A percentile compares a stretch with the other conserved stretches of the same genome.
phyloP scores from a whole-genome alignment of 768 basidiomycete species.

The Leccinum arenicola region DNA sequence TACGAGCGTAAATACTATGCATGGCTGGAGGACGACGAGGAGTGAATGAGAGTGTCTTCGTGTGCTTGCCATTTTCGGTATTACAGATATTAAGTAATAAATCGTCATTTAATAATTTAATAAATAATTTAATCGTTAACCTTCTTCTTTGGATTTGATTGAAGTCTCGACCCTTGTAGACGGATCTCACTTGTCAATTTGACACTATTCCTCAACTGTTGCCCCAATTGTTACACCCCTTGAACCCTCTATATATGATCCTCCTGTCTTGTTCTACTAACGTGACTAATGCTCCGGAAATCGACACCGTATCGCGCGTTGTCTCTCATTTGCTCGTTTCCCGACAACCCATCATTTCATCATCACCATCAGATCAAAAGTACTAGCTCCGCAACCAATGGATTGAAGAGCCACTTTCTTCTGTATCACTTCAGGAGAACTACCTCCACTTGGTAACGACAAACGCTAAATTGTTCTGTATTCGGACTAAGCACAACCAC shows the following conservation, averaged over 20 bases:
- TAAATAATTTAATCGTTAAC: not conserved
- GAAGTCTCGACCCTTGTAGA: slow-evolving; percentile 7
- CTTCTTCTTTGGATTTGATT: not conserved
- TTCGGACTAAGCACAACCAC: slow-evolving; percentile 13
- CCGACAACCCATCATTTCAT: not conserved
- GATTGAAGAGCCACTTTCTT: not conserved
- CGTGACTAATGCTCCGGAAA: slow-evolving; percentile 18
- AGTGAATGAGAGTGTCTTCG: no score
- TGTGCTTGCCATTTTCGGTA: slow-evolving; percentile 11
- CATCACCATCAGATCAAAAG: slow-evolving; percentile 4
- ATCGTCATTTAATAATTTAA: not conserved
- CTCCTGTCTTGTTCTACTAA: no score
- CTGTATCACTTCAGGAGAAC: slow-evolving; percentile 14
- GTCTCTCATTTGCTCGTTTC: not conserved
- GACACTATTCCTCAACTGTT: not conserved
- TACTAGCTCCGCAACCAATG: slow-evolving; percentile 6
- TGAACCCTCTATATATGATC: not conserved
- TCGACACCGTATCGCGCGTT: slow-evolving; percentile 20
- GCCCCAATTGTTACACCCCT: slow-evolving; percentile 8
- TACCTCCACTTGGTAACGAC: slow-evolving; percentile 18
- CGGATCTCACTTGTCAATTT: not conserved
- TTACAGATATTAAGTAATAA: not conserved
- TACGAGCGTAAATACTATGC: slow-evolving; percentile 67
- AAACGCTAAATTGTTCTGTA: slow-evolving; percentile 8
- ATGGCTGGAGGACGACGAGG: slow-evolving; percentile 34